Evolutionary conservation across 2,329 filamentous ascomycete genomes (phyloP), one percentile per base, ranked within the genome.

Genomic region (Volutella citrinella): DNA sequence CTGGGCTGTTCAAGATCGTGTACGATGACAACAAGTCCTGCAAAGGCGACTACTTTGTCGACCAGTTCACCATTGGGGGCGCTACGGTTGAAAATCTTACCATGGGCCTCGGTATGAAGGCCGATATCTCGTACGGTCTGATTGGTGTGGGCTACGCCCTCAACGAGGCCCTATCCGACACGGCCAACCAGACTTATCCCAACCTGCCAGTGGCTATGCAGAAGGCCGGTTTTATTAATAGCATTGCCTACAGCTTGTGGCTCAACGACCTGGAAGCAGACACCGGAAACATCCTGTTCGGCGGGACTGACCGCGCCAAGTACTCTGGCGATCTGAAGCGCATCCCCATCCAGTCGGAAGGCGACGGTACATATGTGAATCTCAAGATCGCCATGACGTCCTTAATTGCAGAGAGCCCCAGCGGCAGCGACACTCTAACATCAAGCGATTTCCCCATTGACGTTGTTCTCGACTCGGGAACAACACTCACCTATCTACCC

Each of bases 261-360:
- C 64, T 78, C 34, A 78, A 78, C 45, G 74, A 78, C 34, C 56
- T 76, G 9, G 68, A 68, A 38, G 61, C 84, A 1, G 80, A 71
- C 40, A 80, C 73, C 3, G 87, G 87, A 21, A 82, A 68, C 47
- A 82, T 91, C 40, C 66, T 91, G 3, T 93, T 91, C 47, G 87
- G 87, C 23, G 87, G 84, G n/a, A 78, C 90, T 38, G 85, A 91
- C 55, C 85, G 78, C 0, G 75, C 72, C 39, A 90, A 90, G 55
- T 93, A 80, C 60, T 56, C 68, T 1, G 85, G 84, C 29, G 59
- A 74, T 3, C 68, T 90, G 19, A 69, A 71, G 27, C 75, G 70
- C 6, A 66, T 89, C 18, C 69, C 81, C 12, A 68, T 88, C 40
- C 65, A 60, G 5, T 34, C 45, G 11, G 56, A 69, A 33, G 54